These are phyloP conservation scores for Cochlearia excelsa DNA, from an alignment of 345 rosid genomes.

Conservation along the genomic window DNA sequence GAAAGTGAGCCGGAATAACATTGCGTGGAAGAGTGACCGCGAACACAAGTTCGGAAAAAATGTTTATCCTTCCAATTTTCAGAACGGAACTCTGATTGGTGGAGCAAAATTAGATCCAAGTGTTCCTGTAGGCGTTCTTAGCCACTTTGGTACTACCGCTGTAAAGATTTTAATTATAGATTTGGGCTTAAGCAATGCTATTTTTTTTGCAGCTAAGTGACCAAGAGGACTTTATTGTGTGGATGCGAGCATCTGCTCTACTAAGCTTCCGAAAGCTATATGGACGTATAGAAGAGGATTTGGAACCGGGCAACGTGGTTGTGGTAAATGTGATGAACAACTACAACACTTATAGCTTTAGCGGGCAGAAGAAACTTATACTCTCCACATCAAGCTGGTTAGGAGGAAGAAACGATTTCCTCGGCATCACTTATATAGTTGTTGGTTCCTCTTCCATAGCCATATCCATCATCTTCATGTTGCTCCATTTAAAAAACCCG, in stretches of 20 bases:
- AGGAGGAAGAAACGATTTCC: constrained; percentile 83
- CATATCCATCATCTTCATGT: constrained; percentile 56
- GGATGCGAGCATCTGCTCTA: constrained; percentile 88
- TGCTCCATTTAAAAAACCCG: constrained; percentile 61
- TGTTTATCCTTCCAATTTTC: constrained; percentile 73
- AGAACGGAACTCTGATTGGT: constrained; percentile 69
- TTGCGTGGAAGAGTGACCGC: constrained; percentile 83
- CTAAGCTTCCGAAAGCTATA: constrained; percentile 76
- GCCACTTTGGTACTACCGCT: neutral
- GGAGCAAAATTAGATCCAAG: constrained; percentile 65
- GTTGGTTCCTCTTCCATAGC: constrained; percentile 61
- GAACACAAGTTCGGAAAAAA: constrained; percentile 74
- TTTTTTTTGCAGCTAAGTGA: constrained; percentile 51
- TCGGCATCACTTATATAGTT: constrained; percentile 61
- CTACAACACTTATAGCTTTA: constrained; percentile 80
- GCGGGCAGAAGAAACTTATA: constrained; percentile 72
- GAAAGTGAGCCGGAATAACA: constrained; percentile 53
- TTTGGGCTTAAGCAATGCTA: constrained; percentile 18
- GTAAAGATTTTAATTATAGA: constrained; percentile 2
- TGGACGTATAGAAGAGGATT: constrained; percentile 76
- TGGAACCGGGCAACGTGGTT: constrained; percentile 53
- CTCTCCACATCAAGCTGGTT: constrained; percentile 78
- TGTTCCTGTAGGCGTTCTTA: constrained; percentile 51
- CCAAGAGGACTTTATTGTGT: constrained; percentile 82
- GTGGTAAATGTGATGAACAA: constrained; percentile 59